Percentiles rank a stretch among this genome's conserved stretches.
These are phyloP conservation scores for Lipomyces kockii DNA, from an alignment of 805 yeast genomes.

Conservation along the genomic window DNA sequence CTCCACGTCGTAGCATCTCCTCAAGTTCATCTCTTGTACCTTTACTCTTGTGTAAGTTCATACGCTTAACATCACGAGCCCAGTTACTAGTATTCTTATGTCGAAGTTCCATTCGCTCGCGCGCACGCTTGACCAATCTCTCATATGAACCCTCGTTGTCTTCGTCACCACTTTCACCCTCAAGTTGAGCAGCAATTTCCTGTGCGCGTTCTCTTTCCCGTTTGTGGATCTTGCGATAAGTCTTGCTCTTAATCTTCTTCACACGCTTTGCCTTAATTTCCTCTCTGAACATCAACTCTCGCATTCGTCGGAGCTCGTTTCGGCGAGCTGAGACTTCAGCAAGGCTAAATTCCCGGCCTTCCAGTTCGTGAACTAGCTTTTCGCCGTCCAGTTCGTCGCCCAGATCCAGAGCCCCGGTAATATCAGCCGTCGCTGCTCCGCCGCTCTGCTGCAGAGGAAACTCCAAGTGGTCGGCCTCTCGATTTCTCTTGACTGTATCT, in stretches of 20 bases:
- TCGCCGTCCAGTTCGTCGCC: slow-evolving; percentile 50
- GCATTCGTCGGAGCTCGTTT: slow-evolving; percentile 83
- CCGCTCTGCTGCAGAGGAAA: slow-evolving; percentile 65
- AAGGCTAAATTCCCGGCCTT: slow-evolving; percentile 75
- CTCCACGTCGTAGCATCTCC: slow-evolving; percentile 91
- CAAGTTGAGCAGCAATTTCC: slow-evolving; percentile 58
- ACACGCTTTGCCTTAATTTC: slow-evolving; percentile 88
- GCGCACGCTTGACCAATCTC: slow-evolving; percentile 73
- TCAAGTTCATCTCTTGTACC: slow-evolving; percentile 86
- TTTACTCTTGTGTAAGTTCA: slow-evolving; percentile 88
- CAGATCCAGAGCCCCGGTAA: slow-evolving; percentile 12
- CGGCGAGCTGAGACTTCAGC: slow-evolving; percentile 80
- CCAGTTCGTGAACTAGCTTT: slow-evolving; percentile 68
- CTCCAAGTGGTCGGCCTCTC: slow-evolving; percentile 81
- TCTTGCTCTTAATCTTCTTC: slow-evolving; percentile 92
- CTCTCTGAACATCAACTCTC: slow-evolving; percentile 95
- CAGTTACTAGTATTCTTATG: slow-evolving; percentile 88
- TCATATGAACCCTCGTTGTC: slow-evolving; percentile 54
- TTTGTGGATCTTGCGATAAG: slow-evolving; percentile 83
- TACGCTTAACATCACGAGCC: slow-evolving; percentile 88
- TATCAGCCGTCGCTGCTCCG: slow-evolving; percentile 11
- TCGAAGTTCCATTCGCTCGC: slow-evolving; percentile 88
- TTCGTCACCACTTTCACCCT: slow-evolving; percentile 46
- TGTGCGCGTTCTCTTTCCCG: slow-evolving; percentile 75
- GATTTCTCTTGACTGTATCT: slow-evolving; percentile 75